Evolutionary conservation across 163 green algal genomes (phyloP).

Genomic region (Coccomyxa subellipsoidea): DNA sequence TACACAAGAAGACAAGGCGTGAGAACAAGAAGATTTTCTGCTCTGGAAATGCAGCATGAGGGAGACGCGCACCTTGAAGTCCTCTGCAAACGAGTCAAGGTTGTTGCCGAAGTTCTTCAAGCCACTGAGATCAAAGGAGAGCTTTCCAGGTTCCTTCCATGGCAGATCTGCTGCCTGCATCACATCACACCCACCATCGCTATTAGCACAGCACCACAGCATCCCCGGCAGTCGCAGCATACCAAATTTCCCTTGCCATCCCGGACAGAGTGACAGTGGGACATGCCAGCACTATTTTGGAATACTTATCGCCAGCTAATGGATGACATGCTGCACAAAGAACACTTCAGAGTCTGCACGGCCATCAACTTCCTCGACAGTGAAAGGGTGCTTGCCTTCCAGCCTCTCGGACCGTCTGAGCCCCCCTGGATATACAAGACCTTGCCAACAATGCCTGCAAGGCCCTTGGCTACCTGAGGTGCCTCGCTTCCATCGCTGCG

Average conservation of each 20-base stretch:
- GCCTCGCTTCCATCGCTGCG: slow-evolving; percentile 31
- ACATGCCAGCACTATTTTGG: neutral
- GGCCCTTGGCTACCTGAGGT: slow-evolving; percentile 22
- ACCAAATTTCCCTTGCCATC: no score
- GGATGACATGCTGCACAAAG: no score
- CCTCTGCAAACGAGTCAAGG: slow-evolving; percentile 32
- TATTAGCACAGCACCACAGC: no score
- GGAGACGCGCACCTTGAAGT: slow-evolving; percentile 43
- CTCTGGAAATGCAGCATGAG: no score
- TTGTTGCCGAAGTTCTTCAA: slow-evolving; percentile 25
- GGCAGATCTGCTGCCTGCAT: slow-evolving; percentile 23
- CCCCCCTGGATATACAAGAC: slow-evolving; percentile 43
- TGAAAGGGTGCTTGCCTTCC: slow-evolving; percentile 20
- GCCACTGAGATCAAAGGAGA: neutral
- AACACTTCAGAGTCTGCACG: no score
- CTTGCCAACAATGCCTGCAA: slow-evolving; percentile 20
- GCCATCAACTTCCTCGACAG: neutral
- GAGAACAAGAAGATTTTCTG: no score
- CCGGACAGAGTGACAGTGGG: no score
- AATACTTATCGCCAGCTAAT: neutral
- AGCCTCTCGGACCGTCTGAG: slow-evolving; percentile 28
- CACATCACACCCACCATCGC: no score
- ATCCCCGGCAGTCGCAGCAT: no score
- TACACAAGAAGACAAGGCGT: no score
- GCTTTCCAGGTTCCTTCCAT: slow-evolving; percentile 31